Evolutionary conservation across 228 moss, liverwort and hornwort genomes (phyloP).

Genomic region (Sphagnum magellanicum): DNA sequence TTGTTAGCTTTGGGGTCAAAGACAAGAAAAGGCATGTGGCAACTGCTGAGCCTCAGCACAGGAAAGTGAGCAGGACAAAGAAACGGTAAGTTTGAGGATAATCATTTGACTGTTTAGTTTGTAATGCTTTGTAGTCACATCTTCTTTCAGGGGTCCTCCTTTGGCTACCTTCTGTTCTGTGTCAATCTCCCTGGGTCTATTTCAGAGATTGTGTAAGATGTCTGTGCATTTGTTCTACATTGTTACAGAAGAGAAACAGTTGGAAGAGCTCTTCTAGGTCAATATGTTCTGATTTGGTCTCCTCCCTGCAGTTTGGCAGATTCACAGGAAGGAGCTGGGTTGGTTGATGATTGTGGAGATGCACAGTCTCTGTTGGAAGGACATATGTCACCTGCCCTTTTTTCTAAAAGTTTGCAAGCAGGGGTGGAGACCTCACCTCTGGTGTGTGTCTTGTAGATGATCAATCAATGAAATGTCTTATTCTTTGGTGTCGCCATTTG

Average conservation of each 20-base stretch:
- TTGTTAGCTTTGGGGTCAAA: conserved; percentile 18
- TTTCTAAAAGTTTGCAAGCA: conserved; percentile 14
- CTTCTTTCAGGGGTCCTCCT: neutral
- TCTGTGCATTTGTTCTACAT: no score
- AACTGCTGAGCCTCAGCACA: conserved; percentile 68
- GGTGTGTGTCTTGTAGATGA: neutral
- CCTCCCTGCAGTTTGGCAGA: conserved; percentile 43
- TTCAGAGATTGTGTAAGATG: no score
- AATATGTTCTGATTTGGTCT: conserved; percentile 7
- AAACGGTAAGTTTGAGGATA: conserved; percentile 43
- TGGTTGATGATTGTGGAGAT: conserved; percentile 19
- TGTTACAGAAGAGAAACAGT: no score
- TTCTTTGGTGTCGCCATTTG: no score
- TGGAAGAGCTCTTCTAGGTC: no score
- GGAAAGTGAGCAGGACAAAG: conserved; percentile 72
- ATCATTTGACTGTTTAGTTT: conserved; percentile 6
- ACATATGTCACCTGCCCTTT: neutral
- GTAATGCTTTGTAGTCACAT: neutral
- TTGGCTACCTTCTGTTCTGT: neutral
- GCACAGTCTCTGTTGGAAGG: conserved; percentile 9
- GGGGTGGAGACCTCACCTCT: conserved; percentile 3
- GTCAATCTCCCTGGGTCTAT: neutral
- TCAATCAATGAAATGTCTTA: no score
- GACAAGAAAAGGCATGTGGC: conserved; percentile 24
- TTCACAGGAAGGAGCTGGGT: conserved; percentile 19